These are phyloP conservation scores for Mytilinidion resinicola DNA, from an alignment of 495 filamentous ascomycete species.

Conservation along the genomic window DNA sequence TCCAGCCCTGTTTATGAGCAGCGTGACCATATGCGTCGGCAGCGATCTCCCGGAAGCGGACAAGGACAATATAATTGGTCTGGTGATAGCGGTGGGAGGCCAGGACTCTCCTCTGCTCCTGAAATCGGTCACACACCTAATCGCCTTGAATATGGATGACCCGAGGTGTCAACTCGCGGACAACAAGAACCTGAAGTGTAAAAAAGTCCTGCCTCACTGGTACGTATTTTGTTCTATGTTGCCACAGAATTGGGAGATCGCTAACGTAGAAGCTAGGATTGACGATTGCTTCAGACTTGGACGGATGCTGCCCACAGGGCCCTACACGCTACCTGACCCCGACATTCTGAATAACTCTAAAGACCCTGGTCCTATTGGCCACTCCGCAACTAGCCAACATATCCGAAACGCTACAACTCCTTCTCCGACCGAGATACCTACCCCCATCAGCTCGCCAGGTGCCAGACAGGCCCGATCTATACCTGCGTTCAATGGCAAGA, in stretches of 20 bases:
- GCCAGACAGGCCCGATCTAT: slow-evolving; percentile 31
- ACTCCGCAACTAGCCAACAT: slow-evolving; percentile 47
- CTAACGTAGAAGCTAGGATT: slow-evolving; percentile 54
- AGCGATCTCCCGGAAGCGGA: slow-evolving; percentile 81
- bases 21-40: slow-evolving; percentile 56
- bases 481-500: slow-evolving; percentile 51
- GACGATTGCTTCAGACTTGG: slow-evolving; percentile 93
- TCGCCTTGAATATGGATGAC: slow-evolving; percentile 70
- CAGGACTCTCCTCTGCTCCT: slow-evolving; percentile 63
- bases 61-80: slow-evolving; percentile 86
- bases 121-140: slow-evolving; percentile 76
- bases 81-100: slow-evolving; percentile 83
- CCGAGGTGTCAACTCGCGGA: slow-evolving; percentile 61
- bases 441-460: slow-evolving; percentile 26
- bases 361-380: slow-evolving; percentile 32
- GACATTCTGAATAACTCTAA: slow-evolving; percentile 50
- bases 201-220: slow-evolving; percentile 96
- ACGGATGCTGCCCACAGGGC: slow-evolving; percentile 75
- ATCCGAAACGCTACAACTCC: slow-evolving; percentile 70
- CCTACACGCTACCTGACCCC: slow-evolving; percentile 83
- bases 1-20: slow-evolving; percentile 80
- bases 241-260: neutral
- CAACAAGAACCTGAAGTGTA: slow-evolving; percentile 59
- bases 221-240: slow-evolving; percentile 35
- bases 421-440: slow-evolving; percentile 48